A percentile compares a stretch with the other conserved stretches of the same genome.
phyloP scores from a whole-genome alignment of 176 grass and related monocot species.

The Pontederia paniculata region DNA sequence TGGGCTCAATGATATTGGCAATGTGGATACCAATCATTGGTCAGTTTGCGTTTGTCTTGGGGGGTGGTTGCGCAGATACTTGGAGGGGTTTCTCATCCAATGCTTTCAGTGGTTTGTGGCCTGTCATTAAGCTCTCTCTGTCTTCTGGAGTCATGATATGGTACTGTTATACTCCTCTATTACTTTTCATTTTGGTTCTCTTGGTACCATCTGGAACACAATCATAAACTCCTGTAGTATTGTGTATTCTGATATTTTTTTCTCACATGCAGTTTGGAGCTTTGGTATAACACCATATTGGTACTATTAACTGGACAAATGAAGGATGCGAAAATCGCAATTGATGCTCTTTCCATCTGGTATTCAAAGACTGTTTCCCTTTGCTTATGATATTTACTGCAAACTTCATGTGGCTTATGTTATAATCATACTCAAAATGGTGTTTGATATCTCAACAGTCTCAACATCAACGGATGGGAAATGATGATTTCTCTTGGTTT shows the following conservation, averaged over 20 bases:
- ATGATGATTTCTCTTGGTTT: conserved; percentile 18
- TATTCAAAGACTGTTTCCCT: neutral
- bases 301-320: conserved; percentile 22
- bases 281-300: conserved; percentile 21
- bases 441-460: conserved; percentile 7
- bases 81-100: conserved; percentile 38
- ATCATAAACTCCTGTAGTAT: too few species aligned
- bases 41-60: conserved; percentile 13
- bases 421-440: neutral
- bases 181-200: too few species aligned
- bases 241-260: neutral
- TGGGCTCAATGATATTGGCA: neutral
- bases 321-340: conserved; percentile 17
- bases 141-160: conserved; percentile 36
- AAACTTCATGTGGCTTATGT: neutral
- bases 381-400: neutral
- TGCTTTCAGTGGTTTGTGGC: conserved; percentile 15
- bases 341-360: conserved; percentile 25
- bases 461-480: conserved; percentile 16
- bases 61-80: conserved; percentile 27
- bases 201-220: too few species aligned
- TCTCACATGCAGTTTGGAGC: conserved; percentile 17
- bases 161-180: neutral
- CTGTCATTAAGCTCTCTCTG: too few species aligned
- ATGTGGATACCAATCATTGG: conserved; percentile 14